Percentiles rank a stretch among this genome's conserved stretches.
phyloP scores from a whole-genome alignment of 441 rosid species.

The Capsella rubella region DNA sequence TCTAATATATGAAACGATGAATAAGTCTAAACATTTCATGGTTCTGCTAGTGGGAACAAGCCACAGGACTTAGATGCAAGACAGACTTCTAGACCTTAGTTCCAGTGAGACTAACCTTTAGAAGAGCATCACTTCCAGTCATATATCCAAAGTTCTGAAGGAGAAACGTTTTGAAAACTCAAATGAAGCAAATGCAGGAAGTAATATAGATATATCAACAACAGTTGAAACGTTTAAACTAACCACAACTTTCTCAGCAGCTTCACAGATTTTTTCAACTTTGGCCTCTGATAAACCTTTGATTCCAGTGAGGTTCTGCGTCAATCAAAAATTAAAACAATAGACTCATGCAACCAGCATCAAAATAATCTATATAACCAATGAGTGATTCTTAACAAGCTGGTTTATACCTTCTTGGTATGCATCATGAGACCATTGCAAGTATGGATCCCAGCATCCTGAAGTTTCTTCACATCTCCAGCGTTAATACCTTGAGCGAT shows the following conservation, averaged over 20 bases:
- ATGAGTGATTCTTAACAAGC: conserved; percentile 4
- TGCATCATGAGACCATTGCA: conserved; percentile 99
- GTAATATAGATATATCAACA: neutral
- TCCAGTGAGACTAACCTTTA: conserved; percentile 60
- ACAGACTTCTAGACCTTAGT: neutral
- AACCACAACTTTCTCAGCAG: conserved; percentile 96
- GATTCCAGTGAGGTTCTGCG: conserved; percentile 88
- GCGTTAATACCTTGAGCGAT: conserved; percentile 86
- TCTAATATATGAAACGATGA: conserved; percentile 5
- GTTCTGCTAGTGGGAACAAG: conserved; percentile 3
- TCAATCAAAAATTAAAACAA: conserved; percentile 3
- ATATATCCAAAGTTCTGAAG: conserved; percentile 79
- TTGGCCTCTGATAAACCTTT: conserved; percentile 96
- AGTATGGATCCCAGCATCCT: conserved; percentile 94
- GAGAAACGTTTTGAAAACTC: conserved; percentile 10
- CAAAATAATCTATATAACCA: neutral
- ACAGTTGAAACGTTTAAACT: conserved; percentile 28
- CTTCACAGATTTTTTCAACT: conserved; percentile 97
- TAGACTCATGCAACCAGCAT: neutral
- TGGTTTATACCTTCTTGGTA: conserved; percentile 69
- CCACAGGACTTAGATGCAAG: conserved; percentile 1
- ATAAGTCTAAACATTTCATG: neutral
- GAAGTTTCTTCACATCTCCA: conserved; percentile 94
- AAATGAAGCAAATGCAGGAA: conserved; percentile 9
- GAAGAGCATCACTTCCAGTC: conserved; percentile 88